phyloP scores from a whole-genome alignment of 371 early-diverging fungal genomes.

The Mucor plumbeus region DNA sequence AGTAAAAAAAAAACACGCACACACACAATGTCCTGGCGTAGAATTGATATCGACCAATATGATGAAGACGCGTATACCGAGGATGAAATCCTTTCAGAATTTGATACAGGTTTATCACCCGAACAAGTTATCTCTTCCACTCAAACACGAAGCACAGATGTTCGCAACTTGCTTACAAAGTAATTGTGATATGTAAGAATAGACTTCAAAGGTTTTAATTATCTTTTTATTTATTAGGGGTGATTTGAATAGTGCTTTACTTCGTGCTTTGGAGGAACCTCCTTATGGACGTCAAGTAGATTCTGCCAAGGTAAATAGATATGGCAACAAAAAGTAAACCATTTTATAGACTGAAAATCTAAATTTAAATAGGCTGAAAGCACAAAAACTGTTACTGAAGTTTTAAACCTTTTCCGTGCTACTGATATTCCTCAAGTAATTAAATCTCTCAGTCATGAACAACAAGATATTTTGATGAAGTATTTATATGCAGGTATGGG shows the following conservation, averaged over 20 bases:
- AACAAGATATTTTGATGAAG: constrained; percentile 85
- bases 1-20: no score
- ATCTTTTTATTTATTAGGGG: constrained; percentile 52
- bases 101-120: constrained; percentile 42
- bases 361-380: constrained; percentile 59
- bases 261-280: constrained; percentile 77
- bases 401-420: constrained; percentile 71
- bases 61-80: constrained; percentile 81
- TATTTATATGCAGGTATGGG: constrained; percentile 92
- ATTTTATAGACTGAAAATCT: not conserved
- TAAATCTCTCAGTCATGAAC: constrained; percentile 60
- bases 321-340: not conserved
- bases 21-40: constrained; percentile 76
- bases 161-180: constrained; percentile 61
- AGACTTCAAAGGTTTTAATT: not conserved
- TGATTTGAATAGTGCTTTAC: constrained; percentile 69
- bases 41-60: constrained; percentile 81
- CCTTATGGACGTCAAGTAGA: constrained; percentile 80
- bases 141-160: constrained; percentile 64
- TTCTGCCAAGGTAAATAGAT: constrained; percentile 67
- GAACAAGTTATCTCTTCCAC: constrained; percentile 63
- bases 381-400: constrained; percentile 81
- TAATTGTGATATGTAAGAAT: constrained; percentile 14
- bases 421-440: constrained; percentile 72
- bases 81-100: constrained; percentile 59